Conservation (phyloP, 768 basidiomycete species). For the Boletus rex-veris region DNA sequence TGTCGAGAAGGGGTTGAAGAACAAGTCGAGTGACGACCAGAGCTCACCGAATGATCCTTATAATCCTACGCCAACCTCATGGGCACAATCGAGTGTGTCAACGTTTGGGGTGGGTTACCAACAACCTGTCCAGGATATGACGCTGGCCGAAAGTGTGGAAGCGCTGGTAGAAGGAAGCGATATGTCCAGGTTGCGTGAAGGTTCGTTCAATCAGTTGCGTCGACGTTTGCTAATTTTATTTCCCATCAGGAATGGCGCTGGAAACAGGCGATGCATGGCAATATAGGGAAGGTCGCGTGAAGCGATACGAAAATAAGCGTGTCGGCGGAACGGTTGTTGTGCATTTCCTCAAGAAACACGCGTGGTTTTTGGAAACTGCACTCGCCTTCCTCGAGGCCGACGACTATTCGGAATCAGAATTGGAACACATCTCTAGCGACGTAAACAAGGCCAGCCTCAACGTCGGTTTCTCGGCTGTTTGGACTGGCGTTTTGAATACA, state of each 20-base stretch:
- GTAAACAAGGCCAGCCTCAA: slow-evolving; percentile 11
- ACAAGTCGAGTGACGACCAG: slow-evolving; percentile 31
- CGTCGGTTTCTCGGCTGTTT: slow-evolving; percentile 25
- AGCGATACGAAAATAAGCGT: slow-evolving; percentile 61
- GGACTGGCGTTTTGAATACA: slow-evolving; percentile 27
- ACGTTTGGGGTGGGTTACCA: slow-evolving; percentile 77
- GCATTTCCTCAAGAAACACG: slow-evolving; percentile 95
- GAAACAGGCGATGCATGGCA: slow-evolving; percentile 66
- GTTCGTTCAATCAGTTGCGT: slow-evolving; percentile 30
- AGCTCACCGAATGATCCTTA: slow-evolving; percentile 20
- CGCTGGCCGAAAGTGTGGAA: slow-evolving; percentile 72
- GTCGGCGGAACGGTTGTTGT: slow-evolving; percentile 94
- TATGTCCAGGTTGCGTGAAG: slow-evolving; percentile 70
- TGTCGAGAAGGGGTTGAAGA: slow-evolving; percentile 43
- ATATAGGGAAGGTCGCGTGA: slow-evolving; percentile 65
- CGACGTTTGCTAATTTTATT: neutral
- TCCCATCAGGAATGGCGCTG: slow-evolving; percentile 47
- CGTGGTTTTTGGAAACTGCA: slow-evolving; percentile 95
- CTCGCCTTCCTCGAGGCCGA: slow-evolving; percentile 81
- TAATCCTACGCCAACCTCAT: slow-evolving; percentile 50
- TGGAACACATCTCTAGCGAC: slow-evolving; percentile 13
- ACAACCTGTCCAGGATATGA: slow-evolving; percentile 64
- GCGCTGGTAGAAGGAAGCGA: slow-evolving; percentile 90
- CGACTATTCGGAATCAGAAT: slow-evolving; percentile 53
- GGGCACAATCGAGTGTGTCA: slow-evolving; percentile 82